A percentile compares a stretch with the other conserved stretches of the same genome.
Conservation (phyloP, 345 rosid genomes). For the Punica granatum region DNA sequence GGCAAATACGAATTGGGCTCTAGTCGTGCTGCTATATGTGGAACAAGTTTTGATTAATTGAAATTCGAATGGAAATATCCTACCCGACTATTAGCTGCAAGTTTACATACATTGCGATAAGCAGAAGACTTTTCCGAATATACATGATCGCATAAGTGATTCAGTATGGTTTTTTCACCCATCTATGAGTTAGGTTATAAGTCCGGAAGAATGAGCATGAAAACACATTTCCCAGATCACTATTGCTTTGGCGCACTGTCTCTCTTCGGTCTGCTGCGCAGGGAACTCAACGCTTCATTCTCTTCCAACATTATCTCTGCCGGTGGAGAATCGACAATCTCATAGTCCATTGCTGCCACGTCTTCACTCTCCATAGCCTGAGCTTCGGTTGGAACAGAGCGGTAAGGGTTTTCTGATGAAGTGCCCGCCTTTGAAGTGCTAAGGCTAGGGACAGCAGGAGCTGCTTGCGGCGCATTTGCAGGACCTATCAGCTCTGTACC, state of each 20-base stretch:
- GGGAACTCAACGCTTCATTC: constrained; percentile 27
- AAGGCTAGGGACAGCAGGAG: neutral
- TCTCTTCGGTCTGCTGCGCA: constrained; percentile 40
- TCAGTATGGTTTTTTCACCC: neutral
- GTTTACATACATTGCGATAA: neutral
- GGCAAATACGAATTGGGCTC: neutral
- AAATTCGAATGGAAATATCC: neutral
- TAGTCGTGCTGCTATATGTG: neutral
- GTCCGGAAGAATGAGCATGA: neutral
- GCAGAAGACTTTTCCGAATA: constrained; percentile 1
- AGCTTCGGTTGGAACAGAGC: constrained; percentile 24
- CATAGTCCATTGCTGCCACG: neutral
- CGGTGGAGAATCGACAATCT: constrained; percentile 8
- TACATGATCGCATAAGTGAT: neutral
- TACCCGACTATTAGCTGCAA: neutral
- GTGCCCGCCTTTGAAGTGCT: constrained; percentile 7
- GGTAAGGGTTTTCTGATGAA: constrained; percentile 28
- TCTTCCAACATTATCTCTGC: constrained; percentile 50
- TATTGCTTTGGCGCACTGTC: constrained; percentile 14
- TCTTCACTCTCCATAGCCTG: constrained; percentile 41
- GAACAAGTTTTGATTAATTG: neutral
- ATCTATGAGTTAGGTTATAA: neutral
- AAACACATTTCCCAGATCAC: neutral
- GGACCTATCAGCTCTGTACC: constrained; percentile 29
- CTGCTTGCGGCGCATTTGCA: constrained; percentile 26